Base-by-base conservation (phyloP, 768 basidiomycete species). In the Steccherinum ochraceum region DNA sequence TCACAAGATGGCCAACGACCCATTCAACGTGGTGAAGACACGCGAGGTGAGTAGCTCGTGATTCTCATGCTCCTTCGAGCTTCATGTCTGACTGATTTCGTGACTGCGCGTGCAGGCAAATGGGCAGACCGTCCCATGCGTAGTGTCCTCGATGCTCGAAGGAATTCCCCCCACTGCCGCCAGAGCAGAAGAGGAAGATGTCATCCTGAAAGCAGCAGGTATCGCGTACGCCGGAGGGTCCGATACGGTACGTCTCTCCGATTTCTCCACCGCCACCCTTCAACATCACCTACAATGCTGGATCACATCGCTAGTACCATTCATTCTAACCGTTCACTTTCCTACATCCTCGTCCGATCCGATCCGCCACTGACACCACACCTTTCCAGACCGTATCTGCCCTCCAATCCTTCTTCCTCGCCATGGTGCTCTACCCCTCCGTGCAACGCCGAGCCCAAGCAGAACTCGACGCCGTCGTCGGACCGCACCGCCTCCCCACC, bases 401-500 rank as follows among this genome's bases (percentile, higher is more conserved):
- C 21, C 46, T 47, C 5, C 21, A 20, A 25, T 25, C 46, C n/a
- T 26, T 47, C 24, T 25, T 47, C 27, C 7, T 47, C 7, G 46
- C 46, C 46, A 21, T 47, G 46, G 21, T 26, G 7, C 16, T 47
- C 12, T 26, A 47, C 21, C 46, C 46, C 24, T 13, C 52, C 19
- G 57, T 58, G 2, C 54, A 54, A 44, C 69, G 56, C 39, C 76
- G 73, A 40, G 83, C 80, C 0, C 83, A 84, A 57, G 67, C 70
- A 13, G 83, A 86, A 49, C 70, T 86, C n/a, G 85, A 86, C 55
- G 52, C 58, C 0, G 74, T 83, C 16, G 64, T 79, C 13, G 78
- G 78, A 16, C 54, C 58, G 40, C 71, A 75, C 41, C 69, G 83
- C 5, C 67, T 85, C 12, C 85, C 86, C 1, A 69, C 64, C 1